Evolutionary conservation across 2,329 filamentous ascomycete genomes (phyloP).

Genomic region (Diplodia mutila): DNA sequence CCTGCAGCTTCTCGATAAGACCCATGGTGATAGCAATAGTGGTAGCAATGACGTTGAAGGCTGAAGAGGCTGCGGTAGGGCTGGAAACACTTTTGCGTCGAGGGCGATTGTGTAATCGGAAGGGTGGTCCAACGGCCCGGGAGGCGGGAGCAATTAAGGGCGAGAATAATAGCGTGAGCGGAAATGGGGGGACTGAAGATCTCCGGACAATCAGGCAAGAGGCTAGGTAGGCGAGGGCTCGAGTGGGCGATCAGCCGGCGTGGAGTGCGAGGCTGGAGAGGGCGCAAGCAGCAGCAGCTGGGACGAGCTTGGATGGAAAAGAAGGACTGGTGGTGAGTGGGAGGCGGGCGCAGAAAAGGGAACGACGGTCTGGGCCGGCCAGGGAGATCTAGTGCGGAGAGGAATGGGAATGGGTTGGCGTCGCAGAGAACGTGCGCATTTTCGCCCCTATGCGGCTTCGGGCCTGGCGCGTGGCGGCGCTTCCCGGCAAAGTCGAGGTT

Average conservation of each 20-base stretch:
- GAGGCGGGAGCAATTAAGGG: slow-evolving; percentile 20
- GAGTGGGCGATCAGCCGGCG: slow-evolving; percentile 6
- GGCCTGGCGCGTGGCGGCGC: slow-evolving; percentile 8
- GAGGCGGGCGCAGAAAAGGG: slow-evolving; percentile 18
- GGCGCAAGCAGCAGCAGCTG: slow-evolving; percentile 3
- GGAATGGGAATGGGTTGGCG: slow-evolving; percentile 11
- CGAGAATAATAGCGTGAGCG: slow-evolving; percentile 7
- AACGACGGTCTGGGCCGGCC: slow-evolving; percentile 21
- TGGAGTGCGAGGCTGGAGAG: slow-evolving; percentile 1
- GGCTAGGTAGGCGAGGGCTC: neutral
- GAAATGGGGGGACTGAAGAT: slow-evolving; percentile 11
- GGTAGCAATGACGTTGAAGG: neutral
- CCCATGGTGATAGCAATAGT: slow-evolving; percentile 37
- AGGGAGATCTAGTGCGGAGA: slow-evolving; percentile 15
- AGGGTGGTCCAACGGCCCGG: slow-evolving; percentile 16
- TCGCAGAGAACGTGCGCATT: slow-evolving; percentile 14
- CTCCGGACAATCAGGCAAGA: slow-evolving; percentile 12
- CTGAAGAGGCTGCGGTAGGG: neutral
- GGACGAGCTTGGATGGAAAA: slow-evolving; percentile 12
- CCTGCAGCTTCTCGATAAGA: slow-evolving; percentile 46
- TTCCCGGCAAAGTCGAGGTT: slow-evolving; percentile 5
- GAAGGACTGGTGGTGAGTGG: slow-evolving; percentile 22
- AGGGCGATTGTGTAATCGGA: neutral
- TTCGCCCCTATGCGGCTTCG: neutral
- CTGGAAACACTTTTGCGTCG: neutral